Percentiles rank a stretch among this genome's conserved stretches.
phyloP scores from a whole-genome alignment of 371 early-diverging fungal species.

The Mucor saturninus region DNA sequence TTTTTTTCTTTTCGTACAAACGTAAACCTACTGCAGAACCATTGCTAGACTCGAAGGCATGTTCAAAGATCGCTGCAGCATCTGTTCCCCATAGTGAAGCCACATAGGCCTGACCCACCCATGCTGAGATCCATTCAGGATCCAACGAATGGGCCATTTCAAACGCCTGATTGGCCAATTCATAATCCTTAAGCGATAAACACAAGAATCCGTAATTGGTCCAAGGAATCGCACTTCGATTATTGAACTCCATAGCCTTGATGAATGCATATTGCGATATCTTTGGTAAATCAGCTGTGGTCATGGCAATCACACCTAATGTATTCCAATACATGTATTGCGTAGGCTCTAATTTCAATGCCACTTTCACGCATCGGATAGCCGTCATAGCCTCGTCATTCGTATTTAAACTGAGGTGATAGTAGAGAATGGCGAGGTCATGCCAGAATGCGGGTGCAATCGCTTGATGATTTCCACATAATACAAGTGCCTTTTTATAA shows the following conservation, averaged over 20 bases:
- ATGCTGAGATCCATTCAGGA: slow-evolving; percentile 80
- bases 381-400: slow-evolving; percentile 35
- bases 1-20: neutral
- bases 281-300: slow-evolving; percentile 43
- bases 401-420: slow-evolving; percentile 30
- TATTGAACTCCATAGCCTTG: slow-evolving; percentile 74
- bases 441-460: slow-evolving; percentile 54
- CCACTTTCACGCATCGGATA: slow-evolving; percentile 62
- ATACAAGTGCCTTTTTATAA: slow-evolving; percentile 58
- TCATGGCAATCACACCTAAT: slow-evolving; percentile 71
- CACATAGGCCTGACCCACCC: slow-evolving; percentile 88
- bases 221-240: slow-evolving; percentile 75
- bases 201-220: slow-evolving; percentile 88
- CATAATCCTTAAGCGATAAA: slow-evolving; percentile 72
- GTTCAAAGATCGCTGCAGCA: slow-evolving; percentile 72
- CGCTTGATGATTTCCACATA: slow-evolving; percentile 39
- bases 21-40: slow-evolving; percentile 39
- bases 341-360: slow-evolving; percentile 67
- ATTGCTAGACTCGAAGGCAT: slow-evolving; percentile 74
- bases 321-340: slow-evolving; percentile 75
- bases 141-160: slow-evolving; percentile 76
- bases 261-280: slow-evolving; percentile 88
- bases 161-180: slow-evolving; percentile 82
- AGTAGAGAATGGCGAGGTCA: slow-evolving; percentile 52
- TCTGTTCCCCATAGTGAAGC: slow-evolving; percentile 64